These are phyloP conservation scores for Ascochyta lentis DNA, from an alignment of 2,329 filamentous ascomycete genomes.

Conservation along the genomic window DNA sequence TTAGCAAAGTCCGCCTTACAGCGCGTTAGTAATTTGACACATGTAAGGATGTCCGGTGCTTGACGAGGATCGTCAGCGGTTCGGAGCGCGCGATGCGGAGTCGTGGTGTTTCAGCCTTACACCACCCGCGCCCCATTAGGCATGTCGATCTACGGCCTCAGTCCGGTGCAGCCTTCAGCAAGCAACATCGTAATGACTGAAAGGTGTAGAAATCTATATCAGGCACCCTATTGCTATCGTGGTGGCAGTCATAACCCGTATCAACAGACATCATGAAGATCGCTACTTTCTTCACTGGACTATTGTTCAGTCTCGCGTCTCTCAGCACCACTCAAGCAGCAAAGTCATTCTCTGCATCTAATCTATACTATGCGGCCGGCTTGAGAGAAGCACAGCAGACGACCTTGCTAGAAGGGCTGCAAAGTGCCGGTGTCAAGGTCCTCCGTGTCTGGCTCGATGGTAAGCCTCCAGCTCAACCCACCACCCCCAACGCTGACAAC, in stretches of 20 bases:
- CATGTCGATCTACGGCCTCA: constrained; percentile 5
- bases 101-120: constrained; percentile 14
- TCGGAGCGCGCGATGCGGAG: constrained; percentile 19
- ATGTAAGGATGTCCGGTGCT: too few species aligned
- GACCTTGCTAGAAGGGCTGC: constrained; percentile 5
- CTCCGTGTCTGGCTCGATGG: constrained; percentile 17
- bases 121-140: constrained; percentile 5
- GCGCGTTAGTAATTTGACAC: too few species aligned
- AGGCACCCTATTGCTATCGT: background rate
- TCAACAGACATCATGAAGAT: constrained; percentile 5
- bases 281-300: background rate
- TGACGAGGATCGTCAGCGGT: background rate
- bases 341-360: constrained; percentile 14
- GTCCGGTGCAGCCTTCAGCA: background rate
- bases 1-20: too few species aligned
- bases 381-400: constrained; percentile 10
- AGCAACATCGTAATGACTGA: background rate
- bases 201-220: background rate
- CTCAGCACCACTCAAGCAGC: constrained; percentile 3
- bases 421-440: constrained; percentile 15
- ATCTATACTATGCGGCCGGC: constrained; percentile 15
- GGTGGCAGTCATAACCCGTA: too few species aligned
- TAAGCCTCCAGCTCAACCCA: background rate
- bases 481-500: background rate
- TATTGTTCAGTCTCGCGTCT: constrained; percentile 4